These are phyloP conservation scores for Rasamsonia emersonii DNA, from an alignment of 2,329 filamentous ascomycete genomes.

Conservation along the genomic window DNA sequence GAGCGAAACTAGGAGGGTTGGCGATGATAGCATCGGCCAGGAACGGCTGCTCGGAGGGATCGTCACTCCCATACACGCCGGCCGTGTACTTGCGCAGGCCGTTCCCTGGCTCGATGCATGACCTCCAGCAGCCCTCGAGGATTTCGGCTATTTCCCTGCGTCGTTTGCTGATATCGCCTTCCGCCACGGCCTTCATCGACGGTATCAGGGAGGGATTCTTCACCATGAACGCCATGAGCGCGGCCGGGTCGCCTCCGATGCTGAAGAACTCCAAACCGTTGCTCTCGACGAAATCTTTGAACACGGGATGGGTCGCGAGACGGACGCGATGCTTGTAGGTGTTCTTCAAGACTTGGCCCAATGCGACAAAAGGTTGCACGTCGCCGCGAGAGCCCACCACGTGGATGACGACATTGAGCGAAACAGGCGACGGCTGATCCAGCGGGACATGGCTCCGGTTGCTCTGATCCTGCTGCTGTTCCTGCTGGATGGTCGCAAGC, in stretches of 20 bases:
- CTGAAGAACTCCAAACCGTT: conserved; percentile 67
- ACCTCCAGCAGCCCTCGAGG: conserved; percentile 77
- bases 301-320: conserved; percentile 63
- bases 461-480: too few species aligned
- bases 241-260: conserved; percentile 66
- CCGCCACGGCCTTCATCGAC: conserved; percentile 65
- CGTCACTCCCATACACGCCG: conserved; percentile 26
- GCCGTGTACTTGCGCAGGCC: too few species aligned
- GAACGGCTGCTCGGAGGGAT: conserved; percentile 53
- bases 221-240: conserved; percentile 85
- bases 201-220: conserved; percentile 83
- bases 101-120: conserved; percentile 71
- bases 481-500: too few species aligned
- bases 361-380: conserved; percentile 65
- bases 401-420: conserved; percentile 64
- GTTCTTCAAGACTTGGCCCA: conserved; percentile 57
- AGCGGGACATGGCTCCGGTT: too few species aligned
- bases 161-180: conserved; percentile 66
- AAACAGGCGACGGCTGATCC: conserved; percentile 45
- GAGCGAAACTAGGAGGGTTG: conserved; percentile 70
- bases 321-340: conserved; percentile 63
- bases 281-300: conserved; percentile 59
- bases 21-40: conserved; percentile 84
- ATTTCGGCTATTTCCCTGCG: conserved; percentile 69
- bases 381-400: conserved; percentile 68